These are phyloP conservation scores for Melastoma malabathricum DNA, from an alignment of 345 rosid species.

Conservation along the genomic window DNA sequence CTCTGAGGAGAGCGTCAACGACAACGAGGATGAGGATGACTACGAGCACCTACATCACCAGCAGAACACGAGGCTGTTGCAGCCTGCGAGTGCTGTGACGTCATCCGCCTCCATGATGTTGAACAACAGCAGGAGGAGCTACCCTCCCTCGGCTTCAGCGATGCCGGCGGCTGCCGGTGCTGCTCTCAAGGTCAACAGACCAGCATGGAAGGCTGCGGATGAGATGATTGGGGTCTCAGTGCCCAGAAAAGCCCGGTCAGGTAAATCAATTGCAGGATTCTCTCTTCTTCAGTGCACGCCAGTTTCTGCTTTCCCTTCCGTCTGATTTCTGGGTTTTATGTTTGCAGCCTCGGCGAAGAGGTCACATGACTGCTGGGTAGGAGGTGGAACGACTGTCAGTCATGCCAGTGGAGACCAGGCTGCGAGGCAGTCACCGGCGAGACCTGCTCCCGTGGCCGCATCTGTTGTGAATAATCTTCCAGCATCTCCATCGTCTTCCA, in stretches of 20 bases:
- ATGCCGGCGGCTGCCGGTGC: no score
- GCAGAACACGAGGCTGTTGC: slow-evolving; percentile 49
- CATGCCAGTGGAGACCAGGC: slow-evolving; percentile 41
- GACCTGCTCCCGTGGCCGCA: slow-evolving; percentile 31
- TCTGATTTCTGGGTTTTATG: slow-evolving; percentile 2
- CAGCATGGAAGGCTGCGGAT: slow-evolving; percentile 74
- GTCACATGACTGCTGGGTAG: slow-evolving; percentile 45
- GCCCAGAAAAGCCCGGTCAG: slow-evolving; percentile 99
- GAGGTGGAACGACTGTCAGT: slow-evolving; percentile 33
- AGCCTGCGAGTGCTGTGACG: slow-evolving; percentile 21
- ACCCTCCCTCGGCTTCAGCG: slow-evolving; percentile 32
- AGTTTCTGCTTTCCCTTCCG: neutral
- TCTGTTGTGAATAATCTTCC: slow-evolving; percentile 44
- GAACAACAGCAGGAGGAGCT: slow-evolving; percentile 46
- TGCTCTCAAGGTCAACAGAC: slow-evolving; percentile 7
- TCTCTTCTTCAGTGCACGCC: neutral
- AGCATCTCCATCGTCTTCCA: slow-evolving; percentile 80
- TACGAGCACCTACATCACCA: slow-evolving; percentile 38
- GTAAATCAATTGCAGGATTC: slow-evolving; percentile 73
- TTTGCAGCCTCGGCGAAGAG: slow-evolving; percentile 74
- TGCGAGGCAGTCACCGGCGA: slow-evolving; percentile 76
- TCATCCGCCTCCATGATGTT: slow-evolving; percentile 24
- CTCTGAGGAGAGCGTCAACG: slow-evolving; percentile 89
- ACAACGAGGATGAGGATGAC: slow-evolving; percentile 81
- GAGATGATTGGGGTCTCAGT: slow-evolving; percentile 98